Evolutionary conservation across 768 basidiomycete genomes (phyloP).

Genomic region (Lactarius sanguifluus): DNA sequence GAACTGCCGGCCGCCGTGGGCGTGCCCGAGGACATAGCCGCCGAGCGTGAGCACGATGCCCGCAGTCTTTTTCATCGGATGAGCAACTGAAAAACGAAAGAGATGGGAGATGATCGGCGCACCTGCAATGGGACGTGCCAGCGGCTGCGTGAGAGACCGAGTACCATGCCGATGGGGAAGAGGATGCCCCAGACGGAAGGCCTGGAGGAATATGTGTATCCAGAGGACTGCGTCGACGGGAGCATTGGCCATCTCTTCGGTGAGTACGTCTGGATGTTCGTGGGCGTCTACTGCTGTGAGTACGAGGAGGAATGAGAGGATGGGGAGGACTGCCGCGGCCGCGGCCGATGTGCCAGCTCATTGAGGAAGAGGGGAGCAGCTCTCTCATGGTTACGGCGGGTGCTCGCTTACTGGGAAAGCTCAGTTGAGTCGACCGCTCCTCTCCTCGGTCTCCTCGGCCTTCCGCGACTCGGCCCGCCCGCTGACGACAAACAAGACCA

Average conservation of each 20-base stretch:
- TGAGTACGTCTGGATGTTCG: conserved; percentile 58
- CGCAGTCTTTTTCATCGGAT: conserved; percentile 44
- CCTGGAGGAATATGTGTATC: conserved; percentile 82
- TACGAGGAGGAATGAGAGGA: conserved; percentile 5
- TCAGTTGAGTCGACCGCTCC: not conserved
- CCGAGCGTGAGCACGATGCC: conserved; percentile 68
- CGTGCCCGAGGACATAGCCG: conserved; percentile 81
- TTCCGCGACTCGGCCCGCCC: not conserved
- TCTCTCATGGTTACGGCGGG: not conserved
- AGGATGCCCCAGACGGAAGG: conserved; percentile 78
- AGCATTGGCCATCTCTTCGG: conserved; percentile 60
- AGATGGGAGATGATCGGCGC: conserved; percentile 24
- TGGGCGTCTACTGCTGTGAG: conserved; percentile 48
- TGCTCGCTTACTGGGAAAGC: not conserved
- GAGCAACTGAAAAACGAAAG: not conserved
- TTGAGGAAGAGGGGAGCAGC: not conserved
- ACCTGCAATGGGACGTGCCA: conserved; percentile 93
- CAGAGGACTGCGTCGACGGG: conserved; percentile 78
- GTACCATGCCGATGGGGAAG: conserved; percentile 83
- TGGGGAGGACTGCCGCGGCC: not conserved
- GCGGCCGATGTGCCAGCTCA: conserved; percentile 2
- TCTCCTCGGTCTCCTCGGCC: not conserved
- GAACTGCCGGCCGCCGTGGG: conserved; percentile 82
- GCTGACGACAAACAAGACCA: not conserved
- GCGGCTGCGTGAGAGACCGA: conserved; percentile 72